Percentiles rank a stretch among this genome's conserved stretches.
Conservation (phyloP, 768 basidiomycete species). For the Rhizopogon roseolus region DNA sequence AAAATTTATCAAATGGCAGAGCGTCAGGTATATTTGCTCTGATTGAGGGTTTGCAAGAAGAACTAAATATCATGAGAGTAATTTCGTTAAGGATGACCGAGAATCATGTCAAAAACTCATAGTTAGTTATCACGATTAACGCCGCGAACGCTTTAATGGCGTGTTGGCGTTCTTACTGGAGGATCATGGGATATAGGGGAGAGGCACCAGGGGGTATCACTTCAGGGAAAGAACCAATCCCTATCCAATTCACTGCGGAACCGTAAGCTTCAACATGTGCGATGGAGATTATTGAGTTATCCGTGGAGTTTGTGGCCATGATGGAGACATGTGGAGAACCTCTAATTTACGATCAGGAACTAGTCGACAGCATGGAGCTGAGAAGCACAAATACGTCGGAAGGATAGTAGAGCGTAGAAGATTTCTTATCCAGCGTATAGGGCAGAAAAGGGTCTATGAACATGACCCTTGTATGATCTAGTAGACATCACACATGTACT, state of each 20-base stretch:
- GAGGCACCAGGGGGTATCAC: neutral
- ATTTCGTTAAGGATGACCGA: neutral
- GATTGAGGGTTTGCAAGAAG: constrained; percentile 2
- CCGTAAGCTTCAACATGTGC: neutral
- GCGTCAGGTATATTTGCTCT: constrained; percentile 4
- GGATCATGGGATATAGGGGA: neutral
- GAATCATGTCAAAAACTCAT: neutral
- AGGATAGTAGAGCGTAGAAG: constrained; percentile 2
- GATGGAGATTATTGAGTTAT: constrained; percentile 3
- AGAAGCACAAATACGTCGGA: constrained; percentile 1
- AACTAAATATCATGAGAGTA: neutral
- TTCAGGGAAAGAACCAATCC: neutral
- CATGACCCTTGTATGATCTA: neutral
- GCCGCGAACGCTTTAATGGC: constrained; percentile 1
- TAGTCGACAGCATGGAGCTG: neutral
- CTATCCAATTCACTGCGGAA: constrained; percentile 2
- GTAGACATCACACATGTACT: neutral
- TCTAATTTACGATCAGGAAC: neutral
- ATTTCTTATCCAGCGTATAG: neutral
- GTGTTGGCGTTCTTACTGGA: neutral
- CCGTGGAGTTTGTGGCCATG: constrained; percentile 1
- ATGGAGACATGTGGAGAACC: neutral
- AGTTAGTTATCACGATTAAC: constrained; percentile 2
- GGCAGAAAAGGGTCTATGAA: constrained; percentile 1
- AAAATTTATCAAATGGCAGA: neutral